A percentile compares a stretch with the other conserved stretches of the same genome.
Conservation (phyloP, 2,329 filamentous ascomycete genomes). For the Kalaharituber pfeilii region DNA sequence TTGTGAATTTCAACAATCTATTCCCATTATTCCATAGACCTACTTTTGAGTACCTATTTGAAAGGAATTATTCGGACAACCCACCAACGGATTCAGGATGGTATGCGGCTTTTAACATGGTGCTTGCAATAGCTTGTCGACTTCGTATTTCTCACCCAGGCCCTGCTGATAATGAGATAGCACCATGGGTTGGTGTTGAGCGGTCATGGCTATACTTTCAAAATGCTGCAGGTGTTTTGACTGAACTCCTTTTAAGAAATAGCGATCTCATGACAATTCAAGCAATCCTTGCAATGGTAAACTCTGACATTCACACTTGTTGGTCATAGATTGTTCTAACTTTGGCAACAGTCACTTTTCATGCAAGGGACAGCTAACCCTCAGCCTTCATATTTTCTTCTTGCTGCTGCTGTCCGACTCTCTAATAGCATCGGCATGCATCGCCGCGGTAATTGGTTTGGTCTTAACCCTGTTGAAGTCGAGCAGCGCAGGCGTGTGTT, state of each 20-base stretch:
- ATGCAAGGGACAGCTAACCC: slow-evolving; percentile 93
- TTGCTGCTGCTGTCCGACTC: slow-evolving; percentile 75
- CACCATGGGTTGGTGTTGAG: slow-evolving; percentile 44
- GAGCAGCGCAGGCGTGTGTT: slow-evolving; percentile 72
- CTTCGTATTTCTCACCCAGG: slow-evolving; percentile 44
- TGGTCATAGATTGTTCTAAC: slow-evolving; percentile 10
- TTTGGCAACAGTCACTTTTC: slow-evolving; percentile 49
- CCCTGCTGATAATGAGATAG: slow-evolving; percentile 39
- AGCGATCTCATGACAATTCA: slow-evolving; percentile 91
- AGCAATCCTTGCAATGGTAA: slow-evolving; percentile 71
- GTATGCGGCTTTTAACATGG: slow-evolving; percentile 95
- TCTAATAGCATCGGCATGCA: slow-evolving; percentile 91
- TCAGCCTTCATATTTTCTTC: slow-evolving; percentile 78
- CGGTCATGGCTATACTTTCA: slow-evolving; percentile 94
- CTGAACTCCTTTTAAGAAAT: slow-evolving; percentile 87
- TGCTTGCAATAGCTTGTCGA: slow-evolving; percentile 79
- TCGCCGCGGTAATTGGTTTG: slow-evolving; percentile 82
- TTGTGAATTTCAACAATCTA: slow-evolving; percentile 98
- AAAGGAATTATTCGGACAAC: slow-evolving; percentile 79
- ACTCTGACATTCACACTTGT: neutral
- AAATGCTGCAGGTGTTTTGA: slow-evolving; percentile 85
- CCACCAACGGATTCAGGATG: slow-evolving; percentile 91
- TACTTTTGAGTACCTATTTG: slow-evolving; percentile 94
- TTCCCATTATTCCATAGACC: slow-evolving; percentile 95
- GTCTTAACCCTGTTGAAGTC: slow-evolving; percentile 80